Conservation (phyloP, 1,139 yeast species). For the Lodderomyces beijingensis region DNA sequence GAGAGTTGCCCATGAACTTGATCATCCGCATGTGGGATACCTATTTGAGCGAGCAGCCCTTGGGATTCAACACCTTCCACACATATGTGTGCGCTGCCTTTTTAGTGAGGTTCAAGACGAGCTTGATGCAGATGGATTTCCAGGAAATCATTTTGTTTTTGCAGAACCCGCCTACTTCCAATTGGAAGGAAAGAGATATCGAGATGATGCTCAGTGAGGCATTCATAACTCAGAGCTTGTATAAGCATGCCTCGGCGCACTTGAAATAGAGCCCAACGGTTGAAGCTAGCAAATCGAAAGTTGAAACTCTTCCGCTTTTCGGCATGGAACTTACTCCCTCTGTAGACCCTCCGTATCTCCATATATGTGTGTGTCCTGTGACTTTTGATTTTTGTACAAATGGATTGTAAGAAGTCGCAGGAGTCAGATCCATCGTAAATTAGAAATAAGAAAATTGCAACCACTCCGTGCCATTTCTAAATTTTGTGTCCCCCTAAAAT, state of each 20-base stretch:
- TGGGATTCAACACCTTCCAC: conserved; percentile 90
- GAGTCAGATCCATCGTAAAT: too few species aligned
- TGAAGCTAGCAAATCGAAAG: too few species aligned
- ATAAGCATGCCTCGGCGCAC: conserved; percentile 84
- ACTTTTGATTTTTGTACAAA: too few species aligned
- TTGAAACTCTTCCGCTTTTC: too few species aligned
- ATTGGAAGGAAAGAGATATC: conserved; percentile 86
- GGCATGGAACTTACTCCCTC: too few species aligned
- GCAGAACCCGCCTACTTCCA: conserved; percentile 80
- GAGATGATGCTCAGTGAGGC: conserved; percentile 94
- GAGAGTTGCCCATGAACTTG: conserved; percentile 75
- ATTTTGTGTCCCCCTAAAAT: too few species aligned
- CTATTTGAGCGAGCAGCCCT: conserved; percentile 79
- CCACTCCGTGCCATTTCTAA: too few species aligned
- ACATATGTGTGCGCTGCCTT: conserved; percentile 99
- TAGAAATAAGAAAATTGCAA: too few species aligned
- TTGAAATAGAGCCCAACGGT: too few species aligned
- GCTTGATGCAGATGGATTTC: conserved; percentile 81
- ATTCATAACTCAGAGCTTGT: conserved; percentile 90
- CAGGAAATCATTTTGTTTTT: conserved; percentile 89
- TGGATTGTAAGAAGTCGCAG: too few species aligned
- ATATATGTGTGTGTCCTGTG: too few species aligned
- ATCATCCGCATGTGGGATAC: conserved; percentile 98
- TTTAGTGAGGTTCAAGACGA: conserved; percentile 77
- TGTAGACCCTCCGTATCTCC: too few species aligned